Percentiles rank a stretch among this genome's conserved stretches.
phyloP scores from a whole-genome alignment of 768 basidiomycete species.

The Leccinum pellstonianum region DNA sequence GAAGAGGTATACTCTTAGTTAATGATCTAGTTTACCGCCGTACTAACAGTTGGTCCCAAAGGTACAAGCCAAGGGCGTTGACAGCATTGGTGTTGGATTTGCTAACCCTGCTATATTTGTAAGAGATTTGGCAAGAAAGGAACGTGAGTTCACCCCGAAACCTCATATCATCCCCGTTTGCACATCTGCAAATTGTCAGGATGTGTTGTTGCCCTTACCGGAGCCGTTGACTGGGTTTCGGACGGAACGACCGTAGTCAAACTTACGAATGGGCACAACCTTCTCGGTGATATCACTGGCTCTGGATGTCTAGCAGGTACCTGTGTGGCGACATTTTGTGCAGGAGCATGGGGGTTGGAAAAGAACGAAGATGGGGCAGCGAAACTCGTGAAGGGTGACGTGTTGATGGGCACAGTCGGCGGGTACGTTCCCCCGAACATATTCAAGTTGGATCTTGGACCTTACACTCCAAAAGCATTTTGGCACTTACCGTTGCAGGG shows the following conservation, averaged over 20 bases:
- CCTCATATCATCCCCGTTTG: neutral
- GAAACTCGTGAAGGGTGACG: slow-evolving; percentile 68
- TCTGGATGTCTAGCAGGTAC: slow-evolving; percentile 86
- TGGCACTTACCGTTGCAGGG: slow-evolving; percentile 60
- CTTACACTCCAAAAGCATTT: slow-evolving; percentile 38
- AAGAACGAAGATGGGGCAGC: slow-evolving; percentile 33
- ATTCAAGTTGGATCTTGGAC: neutral
- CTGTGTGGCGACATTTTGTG: slow-evolving; percentile 77
- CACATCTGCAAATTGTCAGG: slow-evolving; percentile 41
- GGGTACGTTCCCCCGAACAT: slow-evolving; percentile 50
- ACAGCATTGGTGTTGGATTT: slow-evolving; percentile 78
- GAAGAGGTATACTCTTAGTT: slow-evolving; percentile 51
- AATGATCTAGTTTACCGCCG: neutral
- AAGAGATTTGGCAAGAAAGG: slow-evolving; percentile 61
- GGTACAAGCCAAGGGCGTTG: slow-evolving; percentile 82
- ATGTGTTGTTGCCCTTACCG: slow-evolving; percentile 80
- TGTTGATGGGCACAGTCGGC: slow-evolving; percentile 71
- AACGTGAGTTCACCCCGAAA: slow-evolving; percentile 52
- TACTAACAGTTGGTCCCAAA: slow-evolving; percentile 21
- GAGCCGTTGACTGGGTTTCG: slow-evolving; percentile 77
- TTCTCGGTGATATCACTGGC: slow-evolving; percentile 82
- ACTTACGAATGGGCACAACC: slow-evolving; percentile 68
- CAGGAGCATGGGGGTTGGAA: slow-evolving; percentile 52
- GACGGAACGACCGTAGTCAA: slow-evolving; percentile 72
- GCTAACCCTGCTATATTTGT: slow-evolving; percentile 72